A percentile compares a stretch with the other conserved stretches of the same genome.
Evolutionary conservation across 2,329 filamentous ascomycete genomes (phyloP).

Genomic region (Alternaria panax): DNA sequence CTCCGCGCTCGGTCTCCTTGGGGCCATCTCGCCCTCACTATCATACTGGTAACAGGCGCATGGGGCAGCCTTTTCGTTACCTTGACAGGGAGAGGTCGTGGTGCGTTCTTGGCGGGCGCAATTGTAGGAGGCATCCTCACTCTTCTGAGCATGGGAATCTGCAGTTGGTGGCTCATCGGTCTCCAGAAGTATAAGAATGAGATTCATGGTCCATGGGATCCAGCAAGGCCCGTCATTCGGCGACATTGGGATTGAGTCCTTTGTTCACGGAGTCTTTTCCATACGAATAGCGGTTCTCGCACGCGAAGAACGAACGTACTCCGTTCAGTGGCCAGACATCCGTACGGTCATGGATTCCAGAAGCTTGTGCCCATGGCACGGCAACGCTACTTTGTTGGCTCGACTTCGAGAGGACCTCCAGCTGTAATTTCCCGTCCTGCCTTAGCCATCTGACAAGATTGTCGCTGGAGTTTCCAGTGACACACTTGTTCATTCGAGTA

Average conservation of each 20-base stretch:
- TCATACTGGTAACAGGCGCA: constrained; percentile 78
- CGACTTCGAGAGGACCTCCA: constrained; percentile 40
- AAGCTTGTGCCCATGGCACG: constrained; percentile 21
- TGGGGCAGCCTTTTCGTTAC: constrained; percentile 76
- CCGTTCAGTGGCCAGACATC: constrained; percentile 44
- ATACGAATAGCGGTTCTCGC: constrained; percentile 34
- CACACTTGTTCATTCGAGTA: constrained; percentile 40
- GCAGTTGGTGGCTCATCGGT: constrained; percentile 97
- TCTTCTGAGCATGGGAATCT: constrained; percentile 84
- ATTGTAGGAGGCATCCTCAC: constrained; percentile 77
- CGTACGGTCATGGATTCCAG: constrained; percentile 19
- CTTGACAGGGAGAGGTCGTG: constrained; percentile 61
- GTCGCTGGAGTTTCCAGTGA: constrained; percentile 24
- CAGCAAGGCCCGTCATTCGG: constrained; percentile 85
- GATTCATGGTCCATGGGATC: constrained; percentile 97
- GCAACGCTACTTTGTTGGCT: constrained; percentile 30
- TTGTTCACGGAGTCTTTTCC: constrained; percentile 23
- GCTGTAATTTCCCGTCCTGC: constrained; percentile 32
- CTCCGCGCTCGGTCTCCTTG: constrained; percentile 81
- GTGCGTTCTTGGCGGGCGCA: constrained; percentile 72
- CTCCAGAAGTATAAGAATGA: constrained; percentile 99
- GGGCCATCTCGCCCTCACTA: constrained; percentile 79
- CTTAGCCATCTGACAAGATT: constrained; percentile 46
- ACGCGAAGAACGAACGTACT: constrained; percentile 31
- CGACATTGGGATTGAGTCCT: constrained; percentile 62